Evolutionary conservation across 1,284 basidiomycete species (phyloP).

Genomic region (Cryptococcus sp.): DNA sequence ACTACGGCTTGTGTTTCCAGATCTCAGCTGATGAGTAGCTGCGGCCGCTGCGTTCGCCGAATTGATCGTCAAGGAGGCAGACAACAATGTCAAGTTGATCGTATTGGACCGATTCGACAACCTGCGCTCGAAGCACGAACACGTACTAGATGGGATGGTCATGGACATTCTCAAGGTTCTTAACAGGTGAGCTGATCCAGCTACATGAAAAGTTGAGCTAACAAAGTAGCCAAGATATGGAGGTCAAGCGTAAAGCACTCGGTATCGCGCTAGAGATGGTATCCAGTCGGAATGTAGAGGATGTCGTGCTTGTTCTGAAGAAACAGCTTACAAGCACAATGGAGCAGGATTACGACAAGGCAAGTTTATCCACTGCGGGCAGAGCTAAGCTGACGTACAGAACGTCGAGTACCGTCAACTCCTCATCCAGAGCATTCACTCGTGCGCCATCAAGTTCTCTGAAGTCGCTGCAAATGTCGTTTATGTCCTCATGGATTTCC

Average conservation of each 20-base stretch:
- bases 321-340: constrained; percentile 94
- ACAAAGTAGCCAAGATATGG: constrained; percentile 76
- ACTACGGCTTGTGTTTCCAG: not conserved
- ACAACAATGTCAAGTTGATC: constrained; percentile 99
- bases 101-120: constrained; percentile 88
- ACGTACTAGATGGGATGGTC: constrained; percentile 84
- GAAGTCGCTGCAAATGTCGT: constrained; percentile 96
- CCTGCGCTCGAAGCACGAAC: constrained; percentile 81
- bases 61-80: constrained; percentile 89
- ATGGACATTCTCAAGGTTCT: constrained; percentile 95
- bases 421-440: constrained; percentile 94
- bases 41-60: constrained; percentile 85
- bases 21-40: constrained; percentile 53
- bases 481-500: constrained; percentile 96
- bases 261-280: constrained; percentile 90
- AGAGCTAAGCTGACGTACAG: constrained; percentile 48
- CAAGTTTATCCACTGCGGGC: constrained; percentile 1
- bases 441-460: constrained; percentile 96
- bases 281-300: constrained; percentile 93
- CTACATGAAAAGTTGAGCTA: not conserved
- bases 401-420: constrained; percentile 92
- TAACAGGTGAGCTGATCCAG: constrained; percentile 57
- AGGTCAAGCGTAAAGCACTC: constrained; percentile 91
- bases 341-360: constrained; percentile 63
- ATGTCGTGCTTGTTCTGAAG: constrained; percentile 93